phyloP scores from a whole-genome alignment of 106 monocot species.

The Posidonia australis region DNA sequence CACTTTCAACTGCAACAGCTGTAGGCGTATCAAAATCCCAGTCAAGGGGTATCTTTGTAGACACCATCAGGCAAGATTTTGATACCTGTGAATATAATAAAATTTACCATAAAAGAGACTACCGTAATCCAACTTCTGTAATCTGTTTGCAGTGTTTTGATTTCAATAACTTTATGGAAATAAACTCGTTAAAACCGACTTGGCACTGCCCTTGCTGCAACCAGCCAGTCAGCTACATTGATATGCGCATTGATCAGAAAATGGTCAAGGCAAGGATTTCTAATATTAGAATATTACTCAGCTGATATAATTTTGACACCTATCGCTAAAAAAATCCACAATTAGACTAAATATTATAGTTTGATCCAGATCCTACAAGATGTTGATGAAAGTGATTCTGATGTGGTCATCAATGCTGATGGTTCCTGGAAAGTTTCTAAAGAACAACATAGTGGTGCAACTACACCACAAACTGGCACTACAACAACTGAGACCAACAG shows the following conservation, averaged over 20 bases:
- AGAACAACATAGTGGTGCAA: not conserved
- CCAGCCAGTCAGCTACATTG: constrained; percentile 48
- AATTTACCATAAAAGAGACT: too few species aligned
- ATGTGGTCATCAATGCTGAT: constrained; percentile 11
- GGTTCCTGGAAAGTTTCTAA: constrained; percentile 15
- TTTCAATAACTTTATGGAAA: constrained; percentile 77
- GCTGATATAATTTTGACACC: too few species aligned
- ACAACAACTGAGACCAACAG: not conserved
- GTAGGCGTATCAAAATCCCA: constrained; percentile 68
- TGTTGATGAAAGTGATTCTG: constrained; percentile 6
- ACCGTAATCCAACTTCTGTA: not conserved
- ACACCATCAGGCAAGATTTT: constrained; percentile 58
- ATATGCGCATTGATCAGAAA: constrained; percentile 70
- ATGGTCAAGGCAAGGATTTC: constrained; percentile 58
- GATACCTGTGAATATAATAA: too few species aligned
- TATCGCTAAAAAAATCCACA: not conserved
- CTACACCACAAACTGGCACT: not conserved
- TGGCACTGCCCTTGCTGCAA: constrained; percentile 92
- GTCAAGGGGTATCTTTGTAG: constrained; percentile 82
- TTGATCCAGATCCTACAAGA: constrained; percentile 18
- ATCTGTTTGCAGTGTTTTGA: constrained; percentile 66
- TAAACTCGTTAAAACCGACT: constrained; percentile 75
- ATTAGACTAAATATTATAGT: not conserved
- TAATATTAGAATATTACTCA: too few species aligned
- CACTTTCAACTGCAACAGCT: constrained; percentile 31